Conservation (phyloP, 768 basidiomycete genomes). For the Gymnopilus dilepis region DNA sequence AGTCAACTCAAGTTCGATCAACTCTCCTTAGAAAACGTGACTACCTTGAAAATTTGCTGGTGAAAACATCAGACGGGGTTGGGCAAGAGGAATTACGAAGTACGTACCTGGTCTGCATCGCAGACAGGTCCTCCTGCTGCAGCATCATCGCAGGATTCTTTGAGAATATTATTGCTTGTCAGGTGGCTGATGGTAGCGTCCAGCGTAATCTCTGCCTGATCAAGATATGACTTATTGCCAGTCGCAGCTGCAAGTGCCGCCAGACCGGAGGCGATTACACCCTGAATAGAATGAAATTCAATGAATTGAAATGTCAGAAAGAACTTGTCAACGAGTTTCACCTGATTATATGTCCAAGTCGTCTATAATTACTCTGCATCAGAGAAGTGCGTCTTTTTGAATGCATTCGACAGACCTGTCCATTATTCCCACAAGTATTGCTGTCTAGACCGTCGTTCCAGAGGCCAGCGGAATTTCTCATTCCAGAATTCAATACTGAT, state of each 20-base stretch:
- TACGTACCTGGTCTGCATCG: constrained; percentile 48
- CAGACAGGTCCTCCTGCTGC: constrained; percentile 43
- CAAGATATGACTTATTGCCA: constrained; percentile 42
- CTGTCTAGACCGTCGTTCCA: constrained; percentile 51
- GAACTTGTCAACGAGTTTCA: constrained; percentile 19
- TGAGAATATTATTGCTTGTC: constrained; percentile 46
- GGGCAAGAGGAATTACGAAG: background rate
- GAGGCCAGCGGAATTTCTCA: constrained; percentile 50
- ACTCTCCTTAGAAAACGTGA: background rate
- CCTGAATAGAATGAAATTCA: too few relatives aligned
- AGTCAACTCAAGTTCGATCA: too few relatives aligned
- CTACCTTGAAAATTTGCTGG: constrained; percentile 52
- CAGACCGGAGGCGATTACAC: constrained; percentile 60
- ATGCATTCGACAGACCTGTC: constrained; percentile 36
- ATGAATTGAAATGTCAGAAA: too few relatives aligned
- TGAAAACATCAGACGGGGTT: background rate
- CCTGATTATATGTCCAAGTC: constrained; percentile 67
- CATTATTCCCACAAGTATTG: constrained; percentile 46
- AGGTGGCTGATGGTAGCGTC: constrained; percentile 52
- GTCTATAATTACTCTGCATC: constrained; percentile 37
- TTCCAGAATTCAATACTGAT: constrained; percentile 46
- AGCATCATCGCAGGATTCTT: constrained; percentile 58
- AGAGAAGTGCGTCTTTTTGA: too few relatives aligned
- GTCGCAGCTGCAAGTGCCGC: constrained; percentile 49
- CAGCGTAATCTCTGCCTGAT: constrained; percentile 56